These are phyloP conservation scores for Sugiyamaella valdiviana DNA, from an alignment of 805 yeast species.

Conservation along the genomic window DNA sequence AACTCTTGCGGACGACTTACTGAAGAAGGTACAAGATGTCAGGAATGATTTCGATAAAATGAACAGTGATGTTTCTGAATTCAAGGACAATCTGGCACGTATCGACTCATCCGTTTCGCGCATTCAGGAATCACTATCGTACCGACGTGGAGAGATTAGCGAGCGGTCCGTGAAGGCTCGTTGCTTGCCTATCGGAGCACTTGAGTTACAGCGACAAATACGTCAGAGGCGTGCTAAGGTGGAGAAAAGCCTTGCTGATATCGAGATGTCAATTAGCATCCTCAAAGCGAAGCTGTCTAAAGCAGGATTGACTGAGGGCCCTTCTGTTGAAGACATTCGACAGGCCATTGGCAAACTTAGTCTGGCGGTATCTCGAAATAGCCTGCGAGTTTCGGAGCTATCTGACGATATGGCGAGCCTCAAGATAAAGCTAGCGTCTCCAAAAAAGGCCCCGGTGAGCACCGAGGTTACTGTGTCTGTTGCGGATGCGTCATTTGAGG, in stretches of 20 bases:
- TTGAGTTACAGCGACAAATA: slow-evolving; percentile 17
- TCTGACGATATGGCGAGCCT: not conserved
- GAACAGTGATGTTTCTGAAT: slow-evolving; percentile 1
- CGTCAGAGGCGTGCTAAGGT: slow-evolving; percentile 6
- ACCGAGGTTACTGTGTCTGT: not conserved
- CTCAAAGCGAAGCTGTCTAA: slow-evolving; percentile 12
- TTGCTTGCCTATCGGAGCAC: slow-evolving; percentile 17
- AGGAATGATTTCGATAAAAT: not conserved
- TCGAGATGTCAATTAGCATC: slow-evolving; percentile 14
- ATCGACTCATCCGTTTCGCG: slow-evolving; percentile 11
- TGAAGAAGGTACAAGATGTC: not conserved
- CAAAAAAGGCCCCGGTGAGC: not conserved
- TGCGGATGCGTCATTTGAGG: not conserved
- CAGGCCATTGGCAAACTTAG: slow-evolving; percentile 14
- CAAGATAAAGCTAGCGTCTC: not conserved
- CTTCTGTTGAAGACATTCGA: slow-evolving; percentile 13
- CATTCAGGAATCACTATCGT: slow-evolving; percentile 13
- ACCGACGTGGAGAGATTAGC: slow-evolving; percentile 8
- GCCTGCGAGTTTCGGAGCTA: slow-evolving; percentile 4
- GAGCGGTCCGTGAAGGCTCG: slow-evolving; percentile 13
- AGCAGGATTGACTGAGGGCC: slow-evolving; percentile 5
- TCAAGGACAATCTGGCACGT: slow-evolving; percentile 10
- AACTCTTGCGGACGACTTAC: slow-evolving; percentile 8
- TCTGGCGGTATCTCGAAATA: slow-evolving; percentile 5
- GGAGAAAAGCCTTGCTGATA: slow-evolving; percentile 9